Conservation (phyloP, 441 rosid genomes). For the Eutrema salsugineum region DNA sequence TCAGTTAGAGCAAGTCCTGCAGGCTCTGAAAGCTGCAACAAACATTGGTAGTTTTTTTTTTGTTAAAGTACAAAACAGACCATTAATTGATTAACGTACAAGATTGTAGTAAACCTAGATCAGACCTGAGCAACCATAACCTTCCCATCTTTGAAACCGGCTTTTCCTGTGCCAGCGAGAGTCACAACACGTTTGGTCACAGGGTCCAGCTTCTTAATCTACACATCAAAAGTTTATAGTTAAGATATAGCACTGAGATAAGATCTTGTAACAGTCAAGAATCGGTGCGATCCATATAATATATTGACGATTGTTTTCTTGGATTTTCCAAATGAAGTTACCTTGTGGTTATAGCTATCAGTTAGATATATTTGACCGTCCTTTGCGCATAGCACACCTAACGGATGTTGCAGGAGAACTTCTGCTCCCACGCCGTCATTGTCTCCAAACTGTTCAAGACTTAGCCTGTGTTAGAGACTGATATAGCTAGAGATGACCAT, state of each 20-base stretch:
- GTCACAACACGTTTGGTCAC: slow-evolving; percentile 69
- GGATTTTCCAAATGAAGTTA: slow-evolving; percentile 13
- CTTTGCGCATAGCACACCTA: slow-evolving; percentile 77
- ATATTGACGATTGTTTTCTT: neutral
- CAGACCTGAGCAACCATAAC: slow-evolving; percentile 75
- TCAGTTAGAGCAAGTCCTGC: slow-evolving; percentile 78
- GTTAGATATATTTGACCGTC: slow-evolving; percentile 81
- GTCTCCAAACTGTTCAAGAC: slow-evolving; percentile 79
- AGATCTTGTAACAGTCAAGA: neutral
- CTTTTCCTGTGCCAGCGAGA: slow-evolving; percentile 92
- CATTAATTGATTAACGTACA: neutral
- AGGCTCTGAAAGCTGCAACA: slow-evolving; percentile 90
- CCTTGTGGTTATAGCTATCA: slow-evolving; percentile 99
- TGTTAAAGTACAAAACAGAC: neutral
- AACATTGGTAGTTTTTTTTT: slow-evolving; percentile 13
- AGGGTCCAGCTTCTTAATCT: slow-evolving; percentile 93
- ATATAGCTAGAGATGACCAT: neutral
- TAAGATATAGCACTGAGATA: neutral
- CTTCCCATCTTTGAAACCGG: slow-evolving; percentile 90
- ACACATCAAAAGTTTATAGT: neutral
- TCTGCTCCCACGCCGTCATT: slow-evolving; percentile 85
- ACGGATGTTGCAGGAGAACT: slow-evolving; percentile 94
- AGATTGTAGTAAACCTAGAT: slow-evolving; percentile 1
- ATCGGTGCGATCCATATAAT: neutral
- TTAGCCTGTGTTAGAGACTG: slow-evolving; percentile 4